phyloP scores from a whole-genome alignment of 2,329 filamentous ascomycete genomes.

The Alternaria arborescens region DNA sequence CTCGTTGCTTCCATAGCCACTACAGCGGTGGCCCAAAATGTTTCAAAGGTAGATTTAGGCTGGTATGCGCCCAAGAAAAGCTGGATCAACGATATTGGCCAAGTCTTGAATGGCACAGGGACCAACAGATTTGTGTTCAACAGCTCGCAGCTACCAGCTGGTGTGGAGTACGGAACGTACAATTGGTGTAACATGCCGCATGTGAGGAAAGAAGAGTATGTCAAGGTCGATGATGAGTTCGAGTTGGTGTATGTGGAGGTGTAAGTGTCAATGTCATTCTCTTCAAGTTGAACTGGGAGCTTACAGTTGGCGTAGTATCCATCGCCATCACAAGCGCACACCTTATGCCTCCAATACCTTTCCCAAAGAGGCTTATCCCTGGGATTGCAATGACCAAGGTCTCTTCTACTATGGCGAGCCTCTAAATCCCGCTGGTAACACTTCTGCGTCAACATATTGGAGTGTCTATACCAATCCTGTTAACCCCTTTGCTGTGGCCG shows the following conservation, averaged over 20 bases:
- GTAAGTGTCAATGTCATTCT: slow-evolving; percentile 51
- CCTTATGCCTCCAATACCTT: slow-evolving; percentile 82
- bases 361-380: slow-evolving; percentile 74
- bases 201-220: slow-evolving; percentile 73
- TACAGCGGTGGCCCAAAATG: slow-evolving; percentile 21
- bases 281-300: background rate
- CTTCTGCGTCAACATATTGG: slow-evolving; percentile 70
- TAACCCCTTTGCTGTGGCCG: slow-evolving; percentile 72
- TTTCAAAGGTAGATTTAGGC: slow-evolving; percentile 31
- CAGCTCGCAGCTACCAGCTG: slow-evolving; percentile 65
- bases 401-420: slow-evolving; percentile 75
- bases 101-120: slow-evolving; percentile 66
- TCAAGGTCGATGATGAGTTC: slow-evolving; percentile 63
- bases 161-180: slow-evolving; percentile 68
- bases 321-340: slow-evolving; percentile 85
- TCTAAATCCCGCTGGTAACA: slow-evolving; percentile 56
- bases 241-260: slow-evolving; percentile 78
- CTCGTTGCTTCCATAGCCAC: slow-evolving; percentile 31
- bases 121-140: slow-evolving; percentile 80
- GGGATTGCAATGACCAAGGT: slow-evolving; percentile 75
- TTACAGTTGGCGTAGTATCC: slow-evolving; percentile 57
- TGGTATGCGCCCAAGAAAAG: slow-evolving; percentile 50
- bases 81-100: slow-evolving; percentile 68
- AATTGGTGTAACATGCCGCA: slow-evolving; percentile 93
- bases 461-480: slow-evolving; percentile 66